Evolutionary conservation across 2,329 filamentous ascomycete species (phyloP).

Genomic region (Cordyceps fumosorosea): DNA sequence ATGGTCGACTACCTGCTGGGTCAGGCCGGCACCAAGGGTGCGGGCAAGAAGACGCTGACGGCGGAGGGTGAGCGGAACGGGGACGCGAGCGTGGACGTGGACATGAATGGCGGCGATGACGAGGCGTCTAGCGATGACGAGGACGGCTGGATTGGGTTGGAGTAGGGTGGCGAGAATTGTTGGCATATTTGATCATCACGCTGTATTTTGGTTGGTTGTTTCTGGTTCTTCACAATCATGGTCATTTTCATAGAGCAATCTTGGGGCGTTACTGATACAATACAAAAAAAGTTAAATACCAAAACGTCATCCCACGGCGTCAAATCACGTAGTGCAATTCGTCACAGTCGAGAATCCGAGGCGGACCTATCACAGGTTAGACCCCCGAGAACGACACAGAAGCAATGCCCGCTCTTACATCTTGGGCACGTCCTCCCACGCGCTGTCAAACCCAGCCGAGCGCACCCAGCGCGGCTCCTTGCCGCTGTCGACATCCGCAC

Average conservation of each 20-base stretch:
- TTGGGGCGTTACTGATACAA: conserved; percentile 15
- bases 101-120: conserved; percentile 26
- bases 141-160: conserved; percentile 43
- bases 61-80: conserved; percentile 17
- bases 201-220: conserved; percentile 8
- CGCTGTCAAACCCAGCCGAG: conserved; percentile 55
- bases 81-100: conserved; percentile 22
- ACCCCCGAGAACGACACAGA: not conserved
- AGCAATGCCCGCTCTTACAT: not conserved
- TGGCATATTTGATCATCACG: not conserved
- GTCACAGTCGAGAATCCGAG: not conserved
- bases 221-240: not conserved
- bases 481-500: conserved; percentile 18
- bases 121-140: conserved; percentile 32
- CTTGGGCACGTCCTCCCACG: conserved; percentile 49
- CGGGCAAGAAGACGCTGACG: conserved; percentile 18
- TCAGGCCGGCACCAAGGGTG: conserved; percentile 34
- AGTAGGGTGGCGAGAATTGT: conserved; percentile 26
- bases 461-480: conserved; percentile 51
- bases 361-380: too few species aligned
- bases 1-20: conserved; percentile 74
- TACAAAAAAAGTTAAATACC: conserved; percentile 15
- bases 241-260: conserved; percentile 13
- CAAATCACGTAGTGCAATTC: too few species aligned
- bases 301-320: not conserved